Evolutionary conservation across 352 stramenopile genomes (phyloP).

Genomic region (Globisporangium lucens): DNA sequence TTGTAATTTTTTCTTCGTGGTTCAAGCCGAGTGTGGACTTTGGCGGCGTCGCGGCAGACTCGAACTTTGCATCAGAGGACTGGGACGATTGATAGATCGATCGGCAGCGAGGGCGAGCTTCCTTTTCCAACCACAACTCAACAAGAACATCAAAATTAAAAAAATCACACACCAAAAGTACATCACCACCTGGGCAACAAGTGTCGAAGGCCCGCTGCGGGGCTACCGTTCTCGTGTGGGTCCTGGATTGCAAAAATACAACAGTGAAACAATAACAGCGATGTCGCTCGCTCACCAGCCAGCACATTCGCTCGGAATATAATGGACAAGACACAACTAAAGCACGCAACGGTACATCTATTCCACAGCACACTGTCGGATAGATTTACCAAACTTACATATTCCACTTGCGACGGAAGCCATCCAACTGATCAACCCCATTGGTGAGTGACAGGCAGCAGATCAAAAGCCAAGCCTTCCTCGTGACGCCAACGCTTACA

Average conservation of each 20-base stretch:
- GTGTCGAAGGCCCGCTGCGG: not conserved
- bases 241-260: not conserved
- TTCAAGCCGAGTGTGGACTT: slow-evolving; percentile 15
- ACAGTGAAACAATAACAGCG: not conserved
- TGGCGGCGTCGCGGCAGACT: slow-evolving; percentile 50
- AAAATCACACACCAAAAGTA: not conserved
- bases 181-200: not conserved
- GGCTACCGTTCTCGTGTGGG: too few species aligned
- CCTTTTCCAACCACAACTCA: not conserved
- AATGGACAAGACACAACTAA: not conserved
- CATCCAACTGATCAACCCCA: too few species aligned
- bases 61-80: slow-evolving; percentile 67
- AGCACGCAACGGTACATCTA: not conserved
- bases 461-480: not conserved
- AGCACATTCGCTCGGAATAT: not conserved
- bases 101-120: not conserved
- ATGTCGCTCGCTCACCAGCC: not conserved
- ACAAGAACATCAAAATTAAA: not conserved
- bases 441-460: not conserved
- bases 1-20: slow-evolving; percentile 7
- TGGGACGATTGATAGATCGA: slow-evolving; percentile 44
- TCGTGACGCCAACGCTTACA: slow-evolving; percentile 23
- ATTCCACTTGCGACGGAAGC: not conserved
- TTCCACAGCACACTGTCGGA: not conserved
- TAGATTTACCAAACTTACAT: not conserved